Base-by-base conservation (phyloP, 2,329 filamentous ascomycete species). In the Xylaria multiplex region DNA sequence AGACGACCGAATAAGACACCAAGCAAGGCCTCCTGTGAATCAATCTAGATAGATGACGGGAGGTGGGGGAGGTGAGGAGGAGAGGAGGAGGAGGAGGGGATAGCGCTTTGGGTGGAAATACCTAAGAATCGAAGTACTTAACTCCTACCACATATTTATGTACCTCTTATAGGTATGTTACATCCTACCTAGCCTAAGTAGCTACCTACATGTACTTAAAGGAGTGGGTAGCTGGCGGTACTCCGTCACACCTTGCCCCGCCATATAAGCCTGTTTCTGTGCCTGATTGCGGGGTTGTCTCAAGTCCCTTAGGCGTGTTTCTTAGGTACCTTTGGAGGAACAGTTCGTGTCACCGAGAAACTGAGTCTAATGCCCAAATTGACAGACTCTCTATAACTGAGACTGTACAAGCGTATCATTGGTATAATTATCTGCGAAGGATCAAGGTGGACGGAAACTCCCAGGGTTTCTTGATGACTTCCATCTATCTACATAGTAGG, bases 1-100 rank as follows among this genome's bases (percentile, higher is more conserved):
- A 52, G 30, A 62, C 19, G 60, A 46, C 46, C 7, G 8, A 27
- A 61, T 48, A 67, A 63, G 61, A 16, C 49, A 43, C 32, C 27
- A 27, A 27, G 50, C 65, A 63, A 50, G 50, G n/a, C 11, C 35
- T 42, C 5, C 40, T 59, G 46, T 30, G 35, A 27, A 37, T 37
- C 8, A 22, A 32, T 14, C 11, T 40, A 27, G 16, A 13, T 37
- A 22, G 27, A 56, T 48, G 2, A 46, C 43, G 45, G 11, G 32
- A 9, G 6, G 11, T 8, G 35, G 35, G 27, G 27, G 3, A 27
- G 27, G 5, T 27, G 27, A 27, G 27, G 27, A 27, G 27, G 27
- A 27, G 19, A 19, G 19, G 27, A 27, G 27, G 27, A 27, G 27
- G 27, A 27, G 5, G 27, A 27, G 11, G 35, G 35, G 8, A 37